A percentile compares a stretch with the other conserved stretches of the same genome.
These are phyloP conservation scores for Skeletonema marinoi DNA, from an alignment of 108 stramenopile genomes.

Conservation along the genomic window DNA sequence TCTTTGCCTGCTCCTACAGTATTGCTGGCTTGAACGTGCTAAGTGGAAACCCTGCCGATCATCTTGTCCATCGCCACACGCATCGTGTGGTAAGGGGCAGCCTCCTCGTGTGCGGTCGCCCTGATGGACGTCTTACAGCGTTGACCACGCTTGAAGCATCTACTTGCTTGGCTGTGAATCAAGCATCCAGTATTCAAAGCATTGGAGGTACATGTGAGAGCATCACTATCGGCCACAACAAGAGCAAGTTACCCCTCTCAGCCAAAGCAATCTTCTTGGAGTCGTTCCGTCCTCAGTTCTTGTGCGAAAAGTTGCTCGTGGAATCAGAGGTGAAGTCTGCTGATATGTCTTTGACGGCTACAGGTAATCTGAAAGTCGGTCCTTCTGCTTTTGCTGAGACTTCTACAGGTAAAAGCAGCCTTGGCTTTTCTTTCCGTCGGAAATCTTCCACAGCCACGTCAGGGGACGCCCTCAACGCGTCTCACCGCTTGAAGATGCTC, in stretches of 20 bases:
- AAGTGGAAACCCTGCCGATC: constrained; percentile 73
- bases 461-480: background rate
- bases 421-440: background rate
- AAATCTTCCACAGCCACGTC: background rate
- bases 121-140: constrained; percentile 84
- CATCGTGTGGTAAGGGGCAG: constrained; percentile 77
- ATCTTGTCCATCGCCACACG: constrained; percentile 84
- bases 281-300: constrained; percentile 57
- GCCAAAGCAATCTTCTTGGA: constrained; percentile 52
- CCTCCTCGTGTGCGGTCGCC: constrained; percentile 77
- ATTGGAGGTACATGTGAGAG: constrained; percentile 71
- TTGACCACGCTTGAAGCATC: constrained; percentile 73
- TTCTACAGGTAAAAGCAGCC: background rate
- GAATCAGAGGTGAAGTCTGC: constrained; percentile 25
- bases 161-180: constrained; percentile 76
- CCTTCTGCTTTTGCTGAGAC: background rate
- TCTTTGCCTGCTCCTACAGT: constrained; percentile 76
- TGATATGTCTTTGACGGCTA: background rate
- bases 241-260: constrained; percentile 50
- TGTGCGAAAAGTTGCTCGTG: constrained; percentile 60
- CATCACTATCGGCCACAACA: constrained; percentile 87
- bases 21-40: constrained; percentile 76
- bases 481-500: background rate
- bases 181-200: constrained; percentile 75
- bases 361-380: background rate